phyloP scores from a whole-genome alignment of 2,329 filamentous ascomycete species.

The Stenocarpella maydis region DNA sequence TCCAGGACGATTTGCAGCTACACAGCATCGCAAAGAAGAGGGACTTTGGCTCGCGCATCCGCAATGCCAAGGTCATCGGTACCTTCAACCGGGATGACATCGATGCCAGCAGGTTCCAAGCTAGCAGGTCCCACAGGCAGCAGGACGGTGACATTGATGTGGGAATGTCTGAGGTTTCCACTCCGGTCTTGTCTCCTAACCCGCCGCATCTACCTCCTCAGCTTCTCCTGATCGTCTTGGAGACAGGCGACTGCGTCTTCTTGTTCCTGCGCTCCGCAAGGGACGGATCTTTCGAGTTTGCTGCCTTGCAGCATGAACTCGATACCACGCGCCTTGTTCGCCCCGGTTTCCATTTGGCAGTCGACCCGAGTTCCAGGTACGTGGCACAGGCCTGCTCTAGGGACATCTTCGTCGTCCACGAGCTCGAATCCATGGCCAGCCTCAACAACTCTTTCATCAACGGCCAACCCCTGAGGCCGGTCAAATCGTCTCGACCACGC shows the following conservation, averaged over 20 bases:
- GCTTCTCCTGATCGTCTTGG: slow-evolving; percentile 78
- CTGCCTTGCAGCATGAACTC: slow-evolving; percentile 46
- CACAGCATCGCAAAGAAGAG: slow-evolving; percentile 79
- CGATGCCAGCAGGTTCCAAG: slow-evolving; percentile 33
- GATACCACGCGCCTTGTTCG: slow-evolving; percentile 59
- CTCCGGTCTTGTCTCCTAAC: slow-evolving; percentile 33
- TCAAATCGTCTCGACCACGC: slow-evolving; percentile 57
- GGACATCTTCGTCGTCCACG: slow-evolving; percentile 74
- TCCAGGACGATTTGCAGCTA: slow-evolving; percentile 73
- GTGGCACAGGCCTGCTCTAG: slow-evolving; percentile 76
- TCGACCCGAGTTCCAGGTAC: slow-evolving; percentile 78
- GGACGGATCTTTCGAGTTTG: slow-evolving; percentile 64
- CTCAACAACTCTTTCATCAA: slow-evolving; percentile 59
- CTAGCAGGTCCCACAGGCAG: slow-evolving; percentile 36
- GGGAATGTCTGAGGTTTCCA: slow-evolving; percentile 41
- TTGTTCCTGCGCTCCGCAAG: slow-evolving; percentile 67
- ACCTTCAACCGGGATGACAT: slow-evolving; percentile 48
- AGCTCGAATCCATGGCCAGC: slow-evolving; percentile 65
- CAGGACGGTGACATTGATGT: slow-evolving; percentile 52
- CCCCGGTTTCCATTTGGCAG: slow-evolving; percentile 72
- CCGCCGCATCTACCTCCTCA: slow-evolving; percentile 71
- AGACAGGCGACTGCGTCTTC: slow-evolving; percentile 78
- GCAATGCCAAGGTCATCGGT: slow-evolving; percentile 81
- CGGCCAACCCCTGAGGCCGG: slow-evolving; percentile 61
- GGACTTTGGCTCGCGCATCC: slow-evolving; percentile 81